These are phyloP conservation scores for Pleurostoma richardsiae DNA, from an alignment of 2,329 filamentous ascomycete species.

Conservation along the genomic window DNA sequence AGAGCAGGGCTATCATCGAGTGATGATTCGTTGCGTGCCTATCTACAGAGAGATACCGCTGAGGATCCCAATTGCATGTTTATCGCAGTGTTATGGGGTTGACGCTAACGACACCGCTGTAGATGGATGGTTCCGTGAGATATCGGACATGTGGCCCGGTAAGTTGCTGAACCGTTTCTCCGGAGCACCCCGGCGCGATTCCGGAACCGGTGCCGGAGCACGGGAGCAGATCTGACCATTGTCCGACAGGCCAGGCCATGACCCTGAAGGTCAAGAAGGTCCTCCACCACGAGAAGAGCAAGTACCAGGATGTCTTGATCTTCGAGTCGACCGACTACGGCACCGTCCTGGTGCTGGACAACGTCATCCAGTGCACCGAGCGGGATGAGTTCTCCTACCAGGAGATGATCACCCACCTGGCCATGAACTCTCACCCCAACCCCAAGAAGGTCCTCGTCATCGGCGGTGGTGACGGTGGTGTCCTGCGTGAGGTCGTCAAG, in stretches of 20 bases:
- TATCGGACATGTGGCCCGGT: slow-evolving; percentile 95
- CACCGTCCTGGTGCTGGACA: slow-evolving; percentile 94
- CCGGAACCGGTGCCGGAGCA: neutral
- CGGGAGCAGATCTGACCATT: neutral
- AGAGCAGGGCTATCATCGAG: no score
- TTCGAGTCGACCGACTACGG: slow-evolving; percentile 98
- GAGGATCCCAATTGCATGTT: no score
- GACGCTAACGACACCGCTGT: neutral
- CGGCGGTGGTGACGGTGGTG: slow-evolving; percentile 93
- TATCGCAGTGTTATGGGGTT: no score
- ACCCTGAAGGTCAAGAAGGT: slow-evolving; percentile 96
- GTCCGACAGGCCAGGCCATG: slow-evolving; percentile 78
- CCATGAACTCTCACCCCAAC: slow-evolving; percentile 97
- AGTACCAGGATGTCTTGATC: slow-evolving; percentile 98
- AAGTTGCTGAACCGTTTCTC: slow-evolving; percentile 18
- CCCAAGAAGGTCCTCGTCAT: slow-evolving; percentile 99
- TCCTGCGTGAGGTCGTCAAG: slow-evolving; percentile 98
- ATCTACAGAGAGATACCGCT: no score
- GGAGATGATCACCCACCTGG: slow-evolving; percentile 99
- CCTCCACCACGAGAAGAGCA: slow-evolving; percentile 97
- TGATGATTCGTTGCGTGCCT: no score
- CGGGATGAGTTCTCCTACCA: slow-evolving; percentile 99
- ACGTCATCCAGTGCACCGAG: slow-evolving; percentile 98
- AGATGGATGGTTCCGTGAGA: slow-evolving; percentile 99
- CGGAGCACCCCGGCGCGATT: neutral